phyloP scores from a whole-genome alignment of 495 filamentous ascomycete species.

The Talaromyces trachyspermus region DNA sequence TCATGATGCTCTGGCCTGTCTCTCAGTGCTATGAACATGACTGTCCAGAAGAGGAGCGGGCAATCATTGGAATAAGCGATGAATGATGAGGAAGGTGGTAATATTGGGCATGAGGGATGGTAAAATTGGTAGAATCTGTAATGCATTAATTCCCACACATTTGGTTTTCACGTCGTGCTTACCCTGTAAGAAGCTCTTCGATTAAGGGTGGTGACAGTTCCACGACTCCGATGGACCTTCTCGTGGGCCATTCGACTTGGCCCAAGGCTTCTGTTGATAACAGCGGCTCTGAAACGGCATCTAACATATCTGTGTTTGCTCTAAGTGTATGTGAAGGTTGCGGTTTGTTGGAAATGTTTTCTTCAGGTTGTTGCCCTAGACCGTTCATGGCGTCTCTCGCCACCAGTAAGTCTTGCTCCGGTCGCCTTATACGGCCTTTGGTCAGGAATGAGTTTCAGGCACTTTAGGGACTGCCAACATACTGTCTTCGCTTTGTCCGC shows the following conservation, averaged over 20 bases:
- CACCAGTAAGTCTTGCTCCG: background rate
- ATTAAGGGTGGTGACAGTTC: background rate
- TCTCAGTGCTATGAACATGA: background rate
- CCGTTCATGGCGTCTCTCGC: background rate
- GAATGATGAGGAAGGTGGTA: background rate
- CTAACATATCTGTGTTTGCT: too few relatives aligned
- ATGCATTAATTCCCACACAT: too few relatives aligned
- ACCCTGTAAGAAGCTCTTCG: background rate
- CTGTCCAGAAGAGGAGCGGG: conserved; percentile 2
- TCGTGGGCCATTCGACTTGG: background rate
- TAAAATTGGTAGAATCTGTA: background rate
- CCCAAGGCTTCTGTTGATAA: too few relatives aligned
- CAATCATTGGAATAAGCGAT: background rate
- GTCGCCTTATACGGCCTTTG: background rate
- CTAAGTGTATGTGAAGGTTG: background rate
- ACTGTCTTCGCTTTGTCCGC: conserved; percentile 4
- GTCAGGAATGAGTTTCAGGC: background rate
- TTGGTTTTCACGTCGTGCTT: too few relatives aligned
- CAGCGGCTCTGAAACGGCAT: too few relatives aligned
- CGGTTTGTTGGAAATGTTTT: background rate
- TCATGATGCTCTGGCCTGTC: background rate
- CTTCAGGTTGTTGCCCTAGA: background rate
- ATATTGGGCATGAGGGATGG: background rate
- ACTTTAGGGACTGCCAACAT: background rate
- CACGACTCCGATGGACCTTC: background rate